Evolutionary conservation across 768 basidiomycete species (phyloP), one percentile per base, ranked within the genome.

Genomic region (Brasilioporus rufonigricans): DNA sequence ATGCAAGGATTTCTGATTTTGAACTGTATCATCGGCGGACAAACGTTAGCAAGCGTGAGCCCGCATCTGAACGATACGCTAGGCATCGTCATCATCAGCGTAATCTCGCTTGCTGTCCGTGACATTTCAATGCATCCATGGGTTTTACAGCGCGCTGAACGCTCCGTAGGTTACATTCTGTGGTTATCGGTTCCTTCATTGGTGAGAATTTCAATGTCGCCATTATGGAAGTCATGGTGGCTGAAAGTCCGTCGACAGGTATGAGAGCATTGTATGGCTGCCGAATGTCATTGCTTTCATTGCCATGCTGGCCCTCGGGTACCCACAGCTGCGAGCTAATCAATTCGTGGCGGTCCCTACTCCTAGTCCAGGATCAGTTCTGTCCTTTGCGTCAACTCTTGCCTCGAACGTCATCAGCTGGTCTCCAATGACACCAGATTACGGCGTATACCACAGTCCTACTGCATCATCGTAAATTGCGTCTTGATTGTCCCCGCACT

Each of bases 191-290:
- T 63, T 89, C 72, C 58, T 92, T 75, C 74, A 81, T 55, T 76
- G n/a, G n/a, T n/a, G n/a, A n/a, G n/a, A n/a, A n/a, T n/a, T n/a
- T n/a, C n/a, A n/a, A n/a, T n/a, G n/a, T 41, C 24, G 5, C 23
- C 8, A 33, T 18, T n/a, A n/a, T n/a, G n/a, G 24, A 41, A 19
- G 19, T 18, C n/a, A n/a, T n/a, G n/a, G n/a, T 26, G 21, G 24
- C 38, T 51, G n/a, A 21, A 48, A 47, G 12, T 40, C 48, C 44
- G 48, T 11, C 10, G n/a, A 47, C 74, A 76, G 88, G 86, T 93
- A 88, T 61, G 90, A 91, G 65, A 78, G 81, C 12, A 50, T 87
- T 6, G n/a, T n/a, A n/a, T n/a, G n/a, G n/a, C n/a, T n/a, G n/a
- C n/a, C n/a, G n/a, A n/a, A n/a, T n/a, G n/a, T n/a, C n/a, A n/a